Conservation (phyloP, 169 alveolate genomes). For the Cryptosporidium sp. region DNA sequence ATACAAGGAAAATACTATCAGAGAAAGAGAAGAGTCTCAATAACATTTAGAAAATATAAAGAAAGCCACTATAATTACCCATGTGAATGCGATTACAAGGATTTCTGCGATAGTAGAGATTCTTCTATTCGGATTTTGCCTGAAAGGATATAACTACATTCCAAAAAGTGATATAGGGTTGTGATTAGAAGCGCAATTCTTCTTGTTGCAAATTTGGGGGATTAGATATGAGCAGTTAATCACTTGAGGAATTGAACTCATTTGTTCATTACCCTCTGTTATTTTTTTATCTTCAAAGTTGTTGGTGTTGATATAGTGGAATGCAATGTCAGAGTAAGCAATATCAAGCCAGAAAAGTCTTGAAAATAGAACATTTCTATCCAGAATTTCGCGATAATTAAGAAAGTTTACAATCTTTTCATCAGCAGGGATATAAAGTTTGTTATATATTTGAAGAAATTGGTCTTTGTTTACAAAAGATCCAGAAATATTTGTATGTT, state of each 20-base stretch:
- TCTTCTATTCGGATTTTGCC: conserved; percentile 22
- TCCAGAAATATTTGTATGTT: not conserved
- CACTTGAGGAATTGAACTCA: not conserved
- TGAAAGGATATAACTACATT: conserved; percentile 46
- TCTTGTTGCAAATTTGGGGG: conserved; percentile 5
- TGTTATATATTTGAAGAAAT: not conserved
- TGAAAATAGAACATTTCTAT: conserved; percentile 24
- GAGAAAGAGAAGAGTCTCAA: conserved; percentile 31
- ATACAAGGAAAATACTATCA: conserved; percentile 2
- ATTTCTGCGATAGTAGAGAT: conserved; percentile 49
- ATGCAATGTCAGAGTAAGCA: conserved; percentile 18
- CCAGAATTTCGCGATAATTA: not conserved
- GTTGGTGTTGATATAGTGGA: not conserved
- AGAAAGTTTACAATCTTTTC: not conserved
- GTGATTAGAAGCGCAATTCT: not conserved
- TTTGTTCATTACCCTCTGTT: not conserved
- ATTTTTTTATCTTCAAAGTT: not conserved
- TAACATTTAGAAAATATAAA: conserved; percentile 34
- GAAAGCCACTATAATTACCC: not conserved
- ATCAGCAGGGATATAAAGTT: conserved; percentile 21
- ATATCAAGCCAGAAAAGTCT: conserved; percentile 57
- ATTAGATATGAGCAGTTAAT: not conserved
- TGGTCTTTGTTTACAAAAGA: conserved; percentile 34
- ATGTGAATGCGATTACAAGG: conserved; percentile 29
- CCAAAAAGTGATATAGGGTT: conserved; percentile 25